A percentile compares a stretch with the other conserved stretches of the same genome.
These are phyloP conservation scores for Gossypium bickii DNA, from an alignment of 345 rosid genomes.

Conservation along the genomic window DNA sequence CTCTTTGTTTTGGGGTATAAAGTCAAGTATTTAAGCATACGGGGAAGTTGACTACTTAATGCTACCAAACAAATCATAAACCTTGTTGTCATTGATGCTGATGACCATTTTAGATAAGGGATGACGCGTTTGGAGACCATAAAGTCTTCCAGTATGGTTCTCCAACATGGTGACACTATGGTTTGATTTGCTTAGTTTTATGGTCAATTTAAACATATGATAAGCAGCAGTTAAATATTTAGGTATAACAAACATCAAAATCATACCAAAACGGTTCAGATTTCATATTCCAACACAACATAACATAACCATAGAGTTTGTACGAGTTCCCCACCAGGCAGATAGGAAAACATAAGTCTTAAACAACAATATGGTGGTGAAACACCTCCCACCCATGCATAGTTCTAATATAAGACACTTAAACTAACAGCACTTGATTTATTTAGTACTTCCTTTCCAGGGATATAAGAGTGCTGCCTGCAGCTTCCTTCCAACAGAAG, in stretches of 20 bases:
- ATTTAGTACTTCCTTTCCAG: background rate
- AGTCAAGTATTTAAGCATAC: background rate
- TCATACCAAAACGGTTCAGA: background rate
- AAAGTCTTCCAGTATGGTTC: background rate
- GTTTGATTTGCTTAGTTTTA: too few species aligned
- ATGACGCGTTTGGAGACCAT: slow-evolving; percentile 2
- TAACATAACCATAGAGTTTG: background rate
- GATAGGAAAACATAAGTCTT: background rate
- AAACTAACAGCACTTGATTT: background rate
- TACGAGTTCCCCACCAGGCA: background rate
- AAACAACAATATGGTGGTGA: background rate
- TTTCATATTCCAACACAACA: background rate
- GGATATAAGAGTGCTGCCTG: background rate
- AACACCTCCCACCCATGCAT: background rate
- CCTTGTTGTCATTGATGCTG: background rate
- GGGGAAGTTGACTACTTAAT: background rate
- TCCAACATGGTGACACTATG: too few species aligned
- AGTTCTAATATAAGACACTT: background rate
- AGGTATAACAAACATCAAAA: too few species aligned
- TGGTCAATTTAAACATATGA: background rate
- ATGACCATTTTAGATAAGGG: slow-evolving; percentile 16
- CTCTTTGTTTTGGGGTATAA: background rate
- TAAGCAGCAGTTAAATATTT: too few species aligned
- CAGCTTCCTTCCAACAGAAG: background rate
- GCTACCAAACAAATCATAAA: background rate